Evolutionary conservation across 164 flowering plant species (phyloP).

Genomic region (Aristolochia fimbriata): DNA sequence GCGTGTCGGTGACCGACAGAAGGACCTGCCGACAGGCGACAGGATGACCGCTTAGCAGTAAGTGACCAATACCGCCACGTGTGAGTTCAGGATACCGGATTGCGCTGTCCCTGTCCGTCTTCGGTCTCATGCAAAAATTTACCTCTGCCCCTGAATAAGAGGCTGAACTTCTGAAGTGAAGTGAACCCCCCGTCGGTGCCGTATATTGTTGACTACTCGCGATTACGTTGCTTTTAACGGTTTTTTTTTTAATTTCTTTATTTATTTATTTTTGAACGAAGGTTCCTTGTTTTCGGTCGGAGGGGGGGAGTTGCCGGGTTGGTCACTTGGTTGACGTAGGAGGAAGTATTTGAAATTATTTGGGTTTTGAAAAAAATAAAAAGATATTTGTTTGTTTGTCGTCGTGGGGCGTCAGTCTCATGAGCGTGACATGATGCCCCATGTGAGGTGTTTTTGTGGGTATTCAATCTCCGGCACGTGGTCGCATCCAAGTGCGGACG

Average conservation of each 20-base stretch:
- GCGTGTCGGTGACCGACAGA: constrained; percentile 12
- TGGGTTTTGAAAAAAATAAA: neutral
- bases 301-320: too few species aligned
- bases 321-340: neutral
- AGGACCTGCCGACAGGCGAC: constrained; percentile 3
- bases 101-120: neutral
- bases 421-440: constrained; percentile 2
- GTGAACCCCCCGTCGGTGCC: constrained; percentile 3
- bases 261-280: neutral
- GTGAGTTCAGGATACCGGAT: neutral
- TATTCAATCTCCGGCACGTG: neutral
- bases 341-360: neutral
- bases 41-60: too few species aligned
- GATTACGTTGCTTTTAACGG: neutral
- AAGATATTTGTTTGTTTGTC: neutral
- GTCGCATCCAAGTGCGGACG: neutral
- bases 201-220: neutral
- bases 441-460: constrained; percentile 2
- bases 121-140: neutral
- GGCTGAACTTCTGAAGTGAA: too few species aligned
- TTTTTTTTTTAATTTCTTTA: neutral
- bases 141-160: too few species aligned
- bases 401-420: neutral
- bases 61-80: neutral
- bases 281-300: too few species aligned